Evolutionary conservation across 1,284 basidiomycete species (phyloP).

Genomic region (Mycena sp.): DNA sequence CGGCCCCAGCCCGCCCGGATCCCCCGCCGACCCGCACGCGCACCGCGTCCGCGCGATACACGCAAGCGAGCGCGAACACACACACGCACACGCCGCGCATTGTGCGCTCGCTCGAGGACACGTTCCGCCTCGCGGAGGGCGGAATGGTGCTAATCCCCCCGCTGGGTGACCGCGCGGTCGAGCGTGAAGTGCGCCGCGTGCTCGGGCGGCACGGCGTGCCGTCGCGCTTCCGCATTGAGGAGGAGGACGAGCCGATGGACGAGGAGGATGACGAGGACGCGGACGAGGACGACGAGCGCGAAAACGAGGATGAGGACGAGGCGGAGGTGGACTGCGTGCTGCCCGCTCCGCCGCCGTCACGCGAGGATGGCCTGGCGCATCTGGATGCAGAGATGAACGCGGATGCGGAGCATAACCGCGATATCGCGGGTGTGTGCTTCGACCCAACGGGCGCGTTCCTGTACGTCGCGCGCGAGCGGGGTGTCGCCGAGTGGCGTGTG

Average conservation of each 20-base stretch:
- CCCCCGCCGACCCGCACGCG: conserved; percentile 19
- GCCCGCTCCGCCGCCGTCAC: conserved; percentile 40
- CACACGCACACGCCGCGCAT: too few relatives aligned
- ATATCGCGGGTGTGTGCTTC: conserved; percentile 79
- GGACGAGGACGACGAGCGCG: conserved; percentile 49
- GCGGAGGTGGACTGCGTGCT: conserved; percentile 42
- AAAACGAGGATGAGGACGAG: conserved; percentile 41
- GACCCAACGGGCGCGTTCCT: conserved; percentile 73
- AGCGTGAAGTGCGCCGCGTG: conserved; percentile 66
- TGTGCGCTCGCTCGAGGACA: conserved; percentile 62
- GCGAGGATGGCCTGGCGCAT: too few relatives aligned
- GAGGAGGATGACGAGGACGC: conserved; percentile 40
- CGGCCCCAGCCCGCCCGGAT: conserved; percentile 16
- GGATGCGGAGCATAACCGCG: conserved; percentile 46
- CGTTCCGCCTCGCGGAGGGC: conserved; percentile 58
- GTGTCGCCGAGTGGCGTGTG: conserved; percentile 73
- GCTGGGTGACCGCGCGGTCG: conserved; percentile 65
- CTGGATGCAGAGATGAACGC: background rate
- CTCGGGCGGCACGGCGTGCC: conserved; percentile 57
- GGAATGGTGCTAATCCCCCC: conserved; percentile 63
- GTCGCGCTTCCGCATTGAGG: conserved; percentile 35
- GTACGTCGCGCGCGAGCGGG: conserved; percentile 72
- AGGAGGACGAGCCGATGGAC: conserved; percentile 42
- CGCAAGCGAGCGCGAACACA: conserved; percentile 18
- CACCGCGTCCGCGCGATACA: background rate